Evolutionary conservation across 495 filamentous ascomycete species (phyloP).

Genomic region (Xylaria scruposa): DNA sequence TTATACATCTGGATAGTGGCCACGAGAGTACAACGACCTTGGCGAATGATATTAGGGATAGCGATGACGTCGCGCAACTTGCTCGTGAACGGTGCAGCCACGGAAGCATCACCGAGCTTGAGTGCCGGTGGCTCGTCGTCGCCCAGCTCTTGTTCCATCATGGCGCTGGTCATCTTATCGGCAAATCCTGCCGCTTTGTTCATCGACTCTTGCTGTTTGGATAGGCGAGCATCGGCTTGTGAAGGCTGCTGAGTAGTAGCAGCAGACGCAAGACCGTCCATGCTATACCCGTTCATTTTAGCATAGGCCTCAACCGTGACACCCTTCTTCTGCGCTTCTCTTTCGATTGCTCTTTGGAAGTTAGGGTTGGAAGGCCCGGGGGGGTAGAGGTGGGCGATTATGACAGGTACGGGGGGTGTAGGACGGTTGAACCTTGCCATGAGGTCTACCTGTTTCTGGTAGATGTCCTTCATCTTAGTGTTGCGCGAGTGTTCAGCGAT

Average conservation of each 20-base stretch:
- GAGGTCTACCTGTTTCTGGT: conserved; percentile 90
- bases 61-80: conserved; percentile 97
- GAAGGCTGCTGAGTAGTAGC: conserved; percentile 74
- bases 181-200: conserved; percentile 78
- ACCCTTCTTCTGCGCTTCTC: conserved; percentile 79
- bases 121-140: conserved; percentile 93
- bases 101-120: conserved; percentile 96
- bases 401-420: conserved; percentile 81
- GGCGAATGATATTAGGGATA: conserved; percentile 97
- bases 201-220: conserved; percentile 68
- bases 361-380: conserved; percentile 93
- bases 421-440: conserved; percentile 96
- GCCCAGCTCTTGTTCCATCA: conserved; percentile 90
- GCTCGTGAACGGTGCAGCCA: conserved; percentile 96
- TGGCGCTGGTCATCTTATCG: conserved; percentile 82
- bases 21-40: conserved; percentile 95
- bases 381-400: conserved; percentile 94
- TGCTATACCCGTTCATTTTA: conserved; percentile 48
- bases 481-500: conserved; percentile 92
- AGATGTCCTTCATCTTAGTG: conserved; percentile 97
- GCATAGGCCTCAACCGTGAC: conserved; percentile 52
- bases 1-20: conserved; percentile 99
- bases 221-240: conserved; percentile 59
- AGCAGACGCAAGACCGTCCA: conserved; percentile 70
- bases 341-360: conserved; percentile 89